Conservation (phyloP, 768 basidiomycete genomes). For the Calocybe cyanea region DNA sequence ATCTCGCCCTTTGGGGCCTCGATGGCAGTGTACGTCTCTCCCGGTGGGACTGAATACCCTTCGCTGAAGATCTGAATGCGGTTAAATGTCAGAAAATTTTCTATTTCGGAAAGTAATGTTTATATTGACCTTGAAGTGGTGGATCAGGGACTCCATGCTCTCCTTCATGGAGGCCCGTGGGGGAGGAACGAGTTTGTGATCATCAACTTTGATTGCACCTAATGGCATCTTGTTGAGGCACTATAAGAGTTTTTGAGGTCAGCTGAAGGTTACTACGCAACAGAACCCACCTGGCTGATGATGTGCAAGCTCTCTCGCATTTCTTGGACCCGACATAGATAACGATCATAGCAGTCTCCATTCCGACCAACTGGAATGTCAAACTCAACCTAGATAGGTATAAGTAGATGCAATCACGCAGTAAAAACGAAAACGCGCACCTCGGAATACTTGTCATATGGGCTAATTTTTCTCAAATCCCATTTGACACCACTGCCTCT, state of each 20-base stretch:
- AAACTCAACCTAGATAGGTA: constrained; percentile 78
- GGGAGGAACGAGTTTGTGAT: constrained; percentile 95
- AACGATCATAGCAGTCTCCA: constrained; percentile 97
- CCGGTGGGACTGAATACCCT: constrained; percentile 93
- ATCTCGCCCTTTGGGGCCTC: constrained; percentile 99
- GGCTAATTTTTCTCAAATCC: constrained; percentile 89
- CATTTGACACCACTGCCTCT: constrained; percentile 91
- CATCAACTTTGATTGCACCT: constrained; percentile 91
- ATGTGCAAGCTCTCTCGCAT: constrained; percentile 94
- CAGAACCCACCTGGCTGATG: constrained; percentile 59
- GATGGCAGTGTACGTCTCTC: constrained; percentile 95
- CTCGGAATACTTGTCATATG: constrained; percentile 97
- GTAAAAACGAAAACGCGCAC: constrained; percentile 28
- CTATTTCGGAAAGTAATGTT: not conserved
- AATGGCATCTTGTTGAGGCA: constrained; percentile 97
- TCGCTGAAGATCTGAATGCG: constrained; percentile 80
- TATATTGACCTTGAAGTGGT: constrained; percentile 85
- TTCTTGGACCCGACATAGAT: constrained; percentile 96
- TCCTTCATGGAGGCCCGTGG: constrained; percentile 99
- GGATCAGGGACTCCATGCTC: constrained; percentile 96
- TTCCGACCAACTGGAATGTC: constrained; percentile 96
- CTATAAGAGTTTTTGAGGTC: constrained; percentile 32
- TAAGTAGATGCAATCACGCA: constrained; percentile 3
- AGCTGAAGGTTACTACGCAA: not conserved
- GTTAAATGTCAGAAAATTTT: not conserved